Evolutionary conservation across 2,329 filamentous ascomycete species (phyloP).

Genomic region (Sporothrix euskadiensis): DNA sequence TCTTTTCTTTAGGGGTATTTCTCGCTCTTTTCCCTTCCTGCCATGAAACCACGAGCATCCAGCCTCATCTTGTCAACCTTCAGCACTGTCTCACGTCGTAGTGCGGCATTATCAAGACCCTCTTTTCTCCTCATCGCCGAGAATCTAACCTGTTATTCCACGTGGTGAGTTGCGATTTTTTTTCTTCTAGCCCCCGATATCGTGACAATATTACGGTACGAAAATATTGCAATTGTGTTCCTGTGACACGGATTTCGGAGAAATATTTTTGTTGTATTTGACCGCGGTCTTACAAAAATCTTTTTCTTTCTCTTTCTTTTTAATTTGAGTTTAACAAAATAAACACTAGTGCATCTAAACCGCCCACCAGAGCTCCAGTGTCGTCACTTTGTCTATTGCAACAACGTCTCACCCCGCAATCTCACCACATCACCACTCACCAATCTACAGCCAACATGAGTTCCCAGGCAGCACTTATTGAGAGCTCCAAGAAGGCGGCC

Average conservation of each 20-base stretch:
- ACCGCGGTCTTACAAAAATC: background rate
- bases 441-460: background rate
- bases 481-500: constrained; percentile 73
- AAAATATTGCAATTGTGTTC: background rate
- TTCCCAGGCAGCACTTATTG: constrained; percentile 49
- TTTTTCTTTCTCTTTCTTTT: background rate
- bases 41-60: constrained; percentile 8
- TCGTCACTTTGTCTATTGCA: background rate
- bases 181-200: constrained; percentile 30
- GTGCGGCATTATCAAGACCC: constrained; percentile 28
- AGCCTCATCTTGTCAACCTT: constrained; percentile 12
- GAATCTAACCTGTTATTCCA: constrained; percentile 4
- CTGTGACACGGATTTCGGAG: background rate
- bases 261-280: background rate
- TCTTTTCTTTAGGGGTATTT: background rate
- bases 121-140: constrained; percentile 22
- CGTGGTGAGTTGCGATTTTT: constrained; percentile 24
- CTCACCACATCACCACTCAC: background rate
- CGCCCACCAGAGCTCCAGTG: constrained; percentile 10
- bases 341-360: constrained; percentile 8
- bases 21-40: background rate
- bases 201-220: background rate
- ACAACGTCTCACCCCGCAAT: background rate
- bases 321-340: background rate
- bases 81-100: constrained; percentile 17